Evolutionary conservation across 495 filamentous ascomycete species (phyloP).

Genomic region (Aspergillus taichungensis): DNA sequence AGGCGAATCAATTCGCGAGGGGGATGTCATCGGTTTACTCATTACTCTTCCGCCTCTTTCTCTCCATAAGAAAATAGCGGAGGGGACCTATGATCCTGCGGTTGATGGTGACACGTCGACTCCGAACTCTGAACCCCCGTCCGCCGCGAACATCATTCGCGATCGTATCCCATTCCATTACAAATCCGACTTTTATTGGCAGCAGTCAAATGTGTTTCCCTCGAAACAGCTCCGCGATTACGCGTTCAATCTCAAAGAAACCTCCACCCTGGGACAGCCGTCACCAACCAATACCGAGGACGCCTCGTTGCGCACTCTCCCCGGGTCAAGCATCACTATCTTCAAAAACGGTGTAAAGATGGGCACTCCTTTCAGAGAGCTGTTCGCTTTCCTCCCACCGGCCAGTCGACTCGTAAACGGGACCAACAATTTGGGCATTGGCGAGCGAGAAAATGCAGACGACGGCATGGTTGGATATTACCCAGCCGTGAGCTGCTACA

Average conservation of each 20-base stretch:
- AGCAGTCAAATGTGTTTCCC: slow-evolving; percentile 83
- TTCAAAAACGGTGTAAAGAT: slow-evolving; percentile 86
- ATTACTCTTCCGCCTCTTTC: slow-evolving; percentile 80
- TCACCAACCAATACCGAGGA: slow-evolving; percentile 57
- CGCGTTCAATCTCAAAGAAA: slow-evolving; percentile 41
- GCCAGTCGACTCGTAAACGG: slow-evolving; percentile 57
- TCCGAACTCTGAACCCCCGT: slow-evolving; percentile 10
- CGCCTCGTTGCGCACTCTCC: slow-evolving; percentile 69
- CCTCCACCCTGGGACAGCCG: slow-evolving; percentile 42
- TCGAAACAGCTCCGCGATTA: slow-evolving; percentile 82
- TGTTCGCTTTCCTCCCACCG: slow-evolving; percentile 87
- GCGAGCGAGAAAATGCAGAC: slow-evolving; percentile 73
- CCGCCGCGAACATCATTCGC: slow-evolving; percentile 70
- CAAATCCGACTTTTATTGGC: slow-evolving; percentile 88
- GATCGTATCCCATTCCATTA: slow-evolving; percentile 91
- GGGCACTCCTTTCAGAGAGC: slow-evolving; percentile 79
- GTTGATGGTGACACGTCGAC: slow-evolving; percentile 43
- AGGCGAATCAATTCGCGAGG: slow-evolving; percentile 62
- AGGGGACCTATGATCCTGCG: slow-evolving; percentile 76
- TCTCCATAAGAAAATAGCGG: slow-evolving; percentile 79
- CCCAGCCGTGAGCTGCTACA: slow-evolving; percentile 85
- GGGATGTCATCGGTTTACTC: slow-evolving; percentile 91
- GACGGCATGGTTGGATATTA: slow-evolving; percentile 94
- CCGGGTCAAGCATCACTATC: slow-evolving; percentile 74
- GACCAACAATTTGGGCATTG: slow-evolving; percentile 58